Percentiles rank a stretch among this genome's conserved stretches.
Conservation (phyloP, 202 grass and related monocot genomes). For the Panicum virgatum region DNA sequence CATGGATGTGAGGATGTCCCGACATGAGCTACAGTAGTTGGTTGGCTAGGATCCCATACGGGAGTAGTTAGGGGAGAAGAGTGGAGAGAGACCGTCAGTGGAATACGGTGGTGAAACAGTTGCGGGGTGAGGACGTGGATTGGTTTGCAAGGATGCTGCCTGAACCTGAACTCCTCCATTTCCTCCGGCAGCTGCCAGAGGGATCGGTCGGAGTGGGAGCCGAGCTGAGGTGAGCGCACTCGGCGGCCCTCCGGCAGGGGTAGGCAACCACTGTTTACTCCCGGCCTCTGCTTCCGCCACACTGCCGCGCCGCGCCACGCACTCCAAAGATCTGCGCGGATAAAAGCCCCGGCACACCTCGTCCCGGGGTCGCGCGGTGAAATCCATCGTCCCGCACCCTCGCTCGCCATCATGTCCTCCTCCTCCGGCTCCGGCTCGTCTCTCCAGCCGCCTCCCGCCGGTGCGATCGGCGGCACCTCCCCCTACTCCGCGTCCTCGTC, state of each 20-base stretch:
- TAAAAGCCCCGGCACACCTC: slow-evolving; percentile 32
- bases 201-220: neutral
- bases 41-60: too few species aligned
- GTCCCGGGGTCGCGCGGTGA: slow-evolving; percentile 12
- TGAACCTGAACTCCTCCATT: neutral
- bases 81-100: neutral
- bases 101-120: neutral
- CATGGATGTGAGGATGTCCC: neutral
- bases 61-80: neutral
- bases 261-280: slow-evolving; percentile 41
- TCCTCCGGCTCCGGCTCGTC: slow-evolving; percentile 41
- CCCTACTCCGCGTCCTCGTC: slow-evolving; percentile 22
- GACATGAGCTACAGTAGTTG: too few species aligned
- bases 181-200: neutral
- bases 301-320: slow-evolving; percentile 32
- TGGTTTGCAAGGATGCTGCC: slow-evolving; percentile 14
- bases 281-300: slow-evolving; percentile 18
- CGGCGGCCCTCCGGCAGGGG: too few species aligned
- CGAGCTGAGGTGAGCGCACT: neutral
- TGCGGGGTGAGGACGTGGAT: neutral
- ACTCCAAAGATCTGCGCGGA: slow-evolving; percentile 29
- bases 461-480: neutral
- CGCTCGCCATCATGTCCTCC: slow-evolving; percentile 34
- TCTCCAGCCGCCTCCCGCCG: slow-evolving; percentile 33
- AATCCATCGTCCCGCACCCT: neutral